A percentile compares a stretch with the other conserved stretches of the same genome.
phyloP scores from a whole-genome alignment of 2,329 filamentous ascomycete genomes.

The Thelonectria rubi region DNA sequence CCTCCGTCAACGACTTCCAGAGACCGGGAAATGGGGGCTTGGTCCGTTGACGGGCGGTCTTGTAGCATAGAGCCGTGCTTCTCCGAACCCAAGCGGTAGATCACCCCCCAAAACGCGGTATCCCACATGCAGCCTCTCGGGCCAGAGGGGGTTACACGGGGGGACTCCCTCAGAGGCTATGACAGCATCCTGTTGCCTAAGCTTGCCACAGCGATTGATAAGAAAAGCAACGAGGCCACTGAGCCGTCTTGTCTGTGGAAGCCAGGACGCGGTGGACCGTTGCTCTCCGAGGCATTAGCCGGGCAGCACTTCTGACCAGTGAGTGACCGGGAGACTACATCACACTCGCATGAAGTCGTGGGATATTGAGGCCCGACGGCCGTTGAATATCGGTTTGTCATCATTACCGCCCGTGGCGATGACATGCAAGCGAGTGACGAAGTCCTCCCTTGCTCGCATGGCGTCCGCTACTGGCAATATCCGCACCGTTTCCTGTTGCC shows the following conservation, averaged over 20 bases:
- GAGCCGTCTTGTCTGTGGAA: constrained; percentile 3
- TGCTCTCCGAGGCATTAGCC: constrained; percentile 15
- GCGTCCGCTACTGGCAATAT: not conserved
- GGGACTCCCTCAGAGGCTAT: constrained; percentile 4
- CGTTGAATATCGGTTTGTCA: constrained; percentile 18
- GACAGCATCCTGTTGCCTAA: constrained; percentile 17
- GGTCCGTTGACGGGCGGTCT: not conserved
- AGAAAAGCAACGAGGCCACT: not conserved
- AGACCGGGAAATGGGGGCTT: constrained; percentile 1
- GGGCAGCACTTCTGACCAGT: constrained; percentile 10
- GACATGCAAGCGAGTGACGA: not conserved
- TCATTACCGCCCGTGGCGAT: constrained; percentile 24
- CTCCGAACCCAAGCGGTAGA: constrained; percentile 12
- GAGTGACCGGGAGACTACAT: constrained; percentile 7
- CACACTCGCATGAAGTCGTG: constrained; percentile 15
- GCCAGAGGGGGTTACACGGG: constrained; percentile 21
- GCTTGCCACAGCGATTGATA: constrained; percentile 7
- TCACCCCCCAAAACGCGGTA: constrained; percentile 4
- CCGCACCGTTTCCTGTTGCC: constrained; percentile 5
- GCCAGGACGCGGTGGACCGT: constrained; percentile 11
- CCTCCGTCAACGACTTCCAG: not conserved
- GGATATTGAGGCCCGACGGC: constrained; percentile 1
- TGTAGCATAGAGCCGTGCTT: constrained; percentile 12
- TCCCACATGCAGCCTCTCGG: constrained; percentile 11
- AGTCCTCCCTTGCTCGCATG: constrained; percentile 9